phyloP scores from a whole-genome alignment of 768 basidiomycete genomes.

The Termitomyces sp. region DNA sequence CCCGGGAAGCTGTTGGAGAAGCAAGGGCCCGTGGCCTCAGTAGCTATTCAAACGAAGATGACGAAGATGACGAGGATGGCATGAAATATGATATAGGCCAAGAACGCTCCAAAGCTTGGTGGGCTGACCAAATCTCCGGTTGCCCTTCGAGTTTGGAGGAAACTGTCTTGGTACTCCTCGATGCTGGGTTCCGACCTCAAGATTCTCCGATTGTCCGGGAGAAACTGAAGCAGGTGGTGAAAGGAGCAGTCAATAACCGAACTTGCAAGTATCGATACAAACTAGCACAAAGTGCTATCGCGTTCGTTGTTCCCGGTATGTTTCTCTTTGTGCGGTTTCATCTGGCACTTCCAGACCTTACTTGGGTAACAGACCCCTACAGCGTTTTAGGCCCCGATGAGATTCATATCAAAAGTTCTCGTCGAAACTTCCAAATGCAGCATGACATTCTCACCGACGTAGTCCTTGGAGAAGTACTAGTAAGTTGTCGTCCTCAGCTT shows the following conservation, averaged over 20 bases:
- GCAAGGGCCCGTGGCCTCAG: constrained; percentile 42
- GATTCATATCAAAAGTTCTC: constrained; percentile 51
- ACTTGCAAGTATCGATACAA: constrained; percentile 41
- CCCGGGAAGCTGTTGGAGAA: constrained; percentile 27
- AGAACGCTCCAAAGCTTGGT: constrained; percentile 58
- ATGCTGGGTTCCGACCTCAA: constrained; percentile 53
- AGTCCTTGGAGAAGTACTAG: constrained; percentile 53
- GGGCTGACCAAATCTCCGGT: constrained; percentile 60
- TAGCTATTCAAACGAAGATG: constrained; percentile 32
- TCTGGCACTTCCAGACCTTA: neutral
- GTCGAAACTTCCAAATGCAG: constrained; percentile 30
- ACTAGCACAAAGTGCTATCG: constrained; percentile 55
- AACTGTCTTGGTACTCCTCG: constrained; percentile 52
- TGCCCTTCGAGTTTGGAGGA: constrained; percentile 61
- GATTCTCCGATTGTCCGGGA: constrained; percentile 43
- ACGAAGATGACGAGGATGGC: constrained; percentile 33
- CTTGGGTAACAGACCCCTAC: constrained; percentile 38
- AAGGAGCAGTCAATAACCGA: constrained; percentile 35
- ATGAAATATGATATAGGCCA: constrained; percentile 20
- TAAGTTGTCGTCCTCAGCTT: constrained; percentile 15
- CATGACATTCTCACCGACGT: constrained; percentile 46
- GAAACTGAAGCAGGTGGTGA: constrained; percentile 48
- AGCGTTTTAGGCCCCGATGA: constrained; percentile 49
- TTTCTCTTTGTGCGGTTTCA: constrained; percentile 22
- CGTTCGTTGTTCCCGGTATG: constrained; percentile 57